These are phyloP conservation scores for Aschersonia sp. DNA, from an alignment of 2,329 filamentous ascomycete genomes.

Conservation along the genomic window DNA sequence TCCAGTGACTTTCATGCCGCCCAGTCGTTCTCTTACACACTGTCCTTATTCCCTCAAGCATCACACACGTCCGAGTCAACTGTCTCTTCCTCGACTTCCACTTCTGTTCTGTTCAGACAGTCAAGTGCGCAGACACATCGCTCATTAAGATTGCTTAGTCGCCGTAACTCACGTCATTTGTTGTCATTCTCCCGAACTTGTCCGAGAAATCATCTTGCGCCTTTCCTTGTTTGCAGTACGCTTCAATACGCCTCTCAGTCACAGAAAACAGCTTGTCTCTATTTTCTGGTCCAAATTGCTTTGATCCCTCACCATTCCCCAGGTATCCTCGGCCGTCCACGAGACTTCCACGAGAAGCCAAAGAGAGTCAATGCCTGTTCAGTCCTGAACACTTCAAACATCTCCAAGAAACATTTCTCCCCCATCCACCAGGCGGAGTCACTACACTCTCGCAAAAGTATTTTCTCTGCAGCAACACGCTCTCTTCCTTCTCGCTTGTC, in stretches of 20 bases:
- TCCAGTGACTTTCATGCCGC: slow-evolving; percentile 3
- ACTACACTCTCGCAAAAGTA: background rate
- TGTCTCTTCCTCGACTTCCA: too few relatives aligned
- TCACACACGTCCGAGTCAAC: background rate
- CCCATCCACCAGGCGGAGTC: too few relatives aligned
- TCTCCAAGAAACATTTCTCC: too few relatives aligned
- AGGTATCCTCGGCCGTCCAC: too few relatives aligned
- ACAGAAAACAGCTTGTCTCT: background rate
- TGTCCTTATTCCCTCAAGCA: background rate
- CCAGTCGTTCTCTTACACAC: background rate
- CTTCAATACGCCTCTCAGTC: background rate
- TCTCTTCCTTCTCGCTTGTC: background rate
- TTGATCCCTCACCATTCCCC: too few relatives aligned
- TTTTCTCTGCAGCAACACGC: background rate
- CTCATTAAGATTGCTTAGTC: too few relatives aligned
- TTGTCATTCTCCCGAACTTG: background rate
- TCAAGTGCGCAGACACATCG: too few relatives aligned
- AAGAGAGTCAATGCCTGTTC: too few relatives aligned
- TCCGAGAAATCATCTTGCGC: background rate
- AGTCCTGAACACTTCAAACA: too few relatives aligned
- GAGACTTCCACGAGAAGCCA: too few relatives aligned
- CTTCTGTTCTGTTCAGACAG: too few relatives aligned
- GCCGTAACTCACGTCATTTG: too few relatives aligned
- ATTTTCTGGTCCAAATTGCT: background rate
- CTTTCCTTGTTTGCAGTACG: background rate